Evolutionary conservation across 768 basidiomycete genomes (phyloP).

Genomic region (Coprinopsis sp.): DNA sequence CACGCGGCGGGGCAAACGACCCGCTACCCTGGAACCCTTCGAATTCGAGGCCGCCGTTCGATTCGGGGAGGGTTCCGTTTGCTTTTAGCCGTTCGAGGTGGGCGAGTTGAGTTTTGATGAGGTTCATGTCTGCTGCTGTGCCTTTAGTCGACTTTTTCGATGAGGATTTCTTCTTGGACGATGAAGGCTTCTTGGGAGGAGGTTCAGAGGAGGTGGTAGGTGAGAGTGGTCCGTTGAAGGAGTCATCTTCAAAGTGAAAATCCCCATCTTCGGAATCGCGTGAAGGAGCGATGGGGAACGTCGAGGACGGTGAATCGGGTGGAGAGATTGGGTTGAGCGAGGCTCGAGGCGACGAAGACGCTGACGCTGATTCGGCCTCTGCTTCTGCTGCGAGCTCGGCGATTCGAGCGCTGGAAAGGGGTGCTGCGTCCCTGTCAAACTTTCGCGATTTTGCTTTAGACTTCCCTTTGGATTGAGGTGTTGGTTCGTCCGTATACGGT

Average conservation of each 20-base stretch:
- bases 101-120: too few relatives aligned
- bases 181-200: too few relatives aligned
- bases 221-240: too few relatives aligned
- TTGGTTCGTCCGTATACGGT: not conserved
- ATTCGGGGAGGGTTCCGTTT: slow-evolving; percentile 20
- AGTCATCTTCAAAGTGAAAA: too few relatives aligned
- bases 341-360: too few relatives aligned
- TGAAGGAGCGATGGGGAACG: too few relatives aligned
- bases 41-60: slow-evolving; percentile 39
- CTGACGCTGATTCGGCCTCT: too few relatives aligned
- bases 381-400: slow-evolving; percentile 36
- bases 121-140: slow-evolving; percentile 35
- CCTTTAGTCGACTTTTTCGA: slow-evolving; percentile 44
- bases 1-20: not conserved
- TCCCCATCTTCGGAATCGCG: slow-evolving; percentile 35
- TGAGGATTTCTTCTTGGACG: too few relatives aligned
- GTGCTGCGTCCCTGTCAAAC: slow-evolving; percentile 69
- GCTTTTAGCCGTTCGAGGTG: slow-evolving; percentile 9
- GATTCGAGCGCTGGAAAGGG: slow-evolving; percentile 55
- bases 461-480: not conserved
- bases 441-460: slow-evolving; percentile 27
- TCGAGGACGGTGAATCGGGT: too few relatives aligned
- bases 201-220: too few relatives aligned
- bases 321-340: too few relatives aligned
- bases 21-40: slow-evolving; percentile 66